Base-by-base conservation (phyloP, 148 eudicot genomes). In the Nepenthes mirabilis region DNA sequence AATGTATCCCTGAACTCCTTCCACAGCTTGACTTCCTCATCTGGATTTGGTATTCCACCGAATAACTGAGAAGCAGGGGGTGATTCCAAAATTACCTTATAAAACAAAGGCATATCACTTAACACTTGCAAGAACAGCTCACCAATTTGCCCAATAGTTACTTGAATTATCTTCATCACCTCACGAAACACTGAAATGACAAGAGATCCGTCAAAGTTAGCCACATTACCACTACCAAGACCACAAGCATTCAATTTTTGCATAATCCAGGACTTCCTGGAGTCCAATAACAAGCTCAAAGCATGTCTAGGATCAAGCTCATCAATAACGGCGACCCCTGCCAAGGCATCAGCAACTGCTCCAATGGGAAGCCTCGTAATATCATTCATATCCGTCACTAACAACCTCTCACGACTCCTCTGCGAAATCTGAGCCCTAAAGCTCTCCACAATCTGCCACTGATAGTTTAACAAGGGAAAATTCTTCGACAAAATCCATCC, bases 371-470 rank as follows among this genome's bases (percentile, higher is more conserved):
- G 34, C 66, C 66, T 66, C 55, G 62, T 58, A 37, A 57, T 53
- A 67, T 65, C 70, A 57, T 57, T 64, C 57, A 79, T 85, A 51
- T 77, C 89, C 71, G 78, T 47, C 59, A 64, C 67, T 67, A 80
- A 40, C 68, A 93, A 73, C 71, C 91, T 80, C 68, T 93, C 99
- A 1, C 91, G 79, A 67, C 99, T 84, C 57, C 85, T 72, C 81
- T 86, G 95, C 43, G 96, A 93, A 68, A 93, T 93, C 79, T 93
- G 99, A 14, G 57, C 81, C 74, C 73, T 82, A 64, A 93, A 93
- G 64, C 99, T 89, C 79, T 86, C 91, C 4, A 93, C 99, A 67
- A 93, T 84, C 73, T 88, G 99, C 95, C 96, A 93, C 23, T 93
- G 99, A 67, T 93, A 96, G 62, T 79, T 88, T 52, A 93, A 74